Percentiles rank a stretch among this genome's conserved stretches.
Conservation (phyloP, 139 green algal species). For the Microglena sp. region DNA sequence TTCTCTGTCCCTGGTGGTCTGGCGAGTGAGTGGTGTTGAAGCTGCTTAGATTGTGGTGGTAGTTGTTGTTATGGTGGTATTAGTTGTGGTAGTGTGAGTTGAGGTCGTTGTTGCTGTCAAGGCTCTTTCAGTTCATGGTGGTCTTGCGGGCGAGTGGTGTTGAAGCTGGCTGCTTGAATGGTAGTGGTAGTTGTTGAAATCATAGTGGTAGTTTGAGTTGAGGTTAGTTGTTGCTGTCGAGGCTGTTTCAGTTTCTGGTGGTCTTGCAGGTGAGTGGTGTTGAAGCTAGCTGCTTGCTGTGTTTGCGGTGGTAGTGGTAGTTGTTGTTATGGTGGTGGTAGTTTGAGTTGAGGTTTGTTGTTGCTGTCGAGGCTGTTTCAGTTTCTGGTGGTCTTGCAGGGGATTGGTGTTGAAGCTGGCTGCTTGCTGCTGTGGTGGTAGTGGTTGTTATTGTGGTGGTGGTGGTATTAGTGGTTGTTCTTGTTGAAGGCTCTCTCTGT, state of each 20-base stretch:
- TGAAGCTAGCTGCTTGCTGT: not conserved
- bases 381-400: no score
- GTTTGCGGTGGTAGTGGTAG: not conserved
- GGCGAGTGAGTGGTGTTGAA: no score
- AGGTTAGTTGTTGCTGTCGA: slow-evolving; percentile 27
- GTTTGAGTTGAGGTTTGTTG: not conserved
- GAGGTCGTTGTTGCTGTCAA: no score
- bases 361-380: not conserved
- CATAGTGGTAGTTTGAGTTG: no score
- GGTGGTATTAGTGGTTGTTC: not conserved
- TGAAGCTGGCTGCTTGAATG: slow-evolving; percentile 30
- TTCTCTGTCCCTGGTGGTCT: not conserved
- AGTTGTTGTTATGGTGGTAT: no score
- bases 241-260: slow-evolving; percentile 38
- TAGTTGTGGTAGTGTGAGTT: no score
- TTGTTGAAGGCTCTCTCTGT: not conserved
- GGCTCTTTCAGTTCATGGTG: no score
- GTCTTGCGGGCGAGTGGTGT: slow-evolving; percentile 10
- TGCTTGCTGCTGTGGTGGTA: not conserved
- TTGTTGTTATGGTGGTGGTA: not conserved
- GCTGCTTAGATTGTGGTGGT: no score
- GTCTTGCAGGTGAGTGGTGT: slow-evolving; percentile 22
- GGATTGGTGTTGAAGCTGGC: not conserved
- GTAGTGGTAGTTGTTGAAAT: slow-evolving; percentile 8
- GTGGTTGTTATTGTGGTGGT: not conserved